A percentile compares a stretch with the other conserved stretches of the same genome.
Conservation (phyloP, 352 stramenopile genomes). For the Pythium grandisporangium region DNA sequence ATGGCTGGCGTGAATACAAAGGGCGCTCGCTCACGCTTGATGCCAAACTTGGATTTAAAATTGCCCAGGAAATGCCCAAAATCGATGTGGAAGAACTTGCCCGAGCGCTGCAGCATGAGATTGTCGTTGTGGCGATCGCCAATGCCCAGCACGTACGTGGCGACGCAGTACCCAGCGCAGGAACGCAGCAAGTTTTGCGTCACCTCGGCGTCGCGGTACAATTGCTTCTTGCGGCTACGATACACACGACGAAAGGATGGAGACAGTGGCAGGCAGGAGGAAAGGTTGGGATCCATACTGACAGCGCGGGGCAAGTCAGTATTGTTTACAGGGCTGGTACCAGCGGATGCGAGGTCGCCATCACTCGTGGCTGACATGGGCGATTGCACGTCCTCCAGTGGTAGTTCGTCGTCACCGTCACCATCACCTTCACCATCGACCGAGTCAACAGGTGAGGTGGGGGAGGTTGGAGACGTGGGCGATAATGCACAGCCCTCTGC, state of each 20-base stretch:
- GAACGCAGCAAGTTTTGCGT: constrained; percentile 87
- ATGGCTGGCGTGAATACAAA: constrained; percentile 92
- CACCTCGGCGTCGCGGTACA: constrained; percentile 31
- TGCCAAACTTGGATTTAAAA: constrained; percentile 90
- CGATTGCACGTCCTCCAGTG: background rate
- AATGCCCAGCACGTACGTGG: constrained; percentile 91
- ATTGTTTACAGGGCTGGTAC: too few relatives aligned
- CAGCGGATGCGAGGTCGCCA: constrained; percentile 4
- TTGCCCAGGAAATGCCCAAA: constrained; percentile 95
- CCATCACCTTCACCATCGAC: background rate
- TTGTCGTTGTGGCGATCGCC: constrained; percentile 94
- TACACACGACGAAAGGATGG: constrained; percentile 19
- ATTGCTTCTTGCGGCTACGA: constrained; percentile 22
- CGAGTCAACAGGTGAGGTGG: too few relatives aligned
- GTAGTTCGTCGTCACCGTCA: background rate
- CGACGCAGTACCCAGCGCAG: constrained; percentile 89
- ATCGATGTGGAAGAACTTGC: constrained; percentile 95
- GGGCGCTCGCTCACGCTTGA: constrained; percentile 84
- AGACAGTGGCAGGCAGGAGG: constrained; percentile 46
- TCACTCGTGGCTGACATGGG: background rate
- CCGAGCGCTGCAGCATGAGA: constrained; percentile 91
- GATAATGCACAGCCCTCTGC: too few relatives aligned
- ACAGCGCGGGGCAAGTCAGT: background rate
- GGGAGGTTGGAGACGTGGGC: too few relatives aligned
- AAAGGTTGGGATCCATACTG: constrained; percentile 11